Conservation (phyloP, 176 grass and related monocot species). For the Secale cereale region DNA sequence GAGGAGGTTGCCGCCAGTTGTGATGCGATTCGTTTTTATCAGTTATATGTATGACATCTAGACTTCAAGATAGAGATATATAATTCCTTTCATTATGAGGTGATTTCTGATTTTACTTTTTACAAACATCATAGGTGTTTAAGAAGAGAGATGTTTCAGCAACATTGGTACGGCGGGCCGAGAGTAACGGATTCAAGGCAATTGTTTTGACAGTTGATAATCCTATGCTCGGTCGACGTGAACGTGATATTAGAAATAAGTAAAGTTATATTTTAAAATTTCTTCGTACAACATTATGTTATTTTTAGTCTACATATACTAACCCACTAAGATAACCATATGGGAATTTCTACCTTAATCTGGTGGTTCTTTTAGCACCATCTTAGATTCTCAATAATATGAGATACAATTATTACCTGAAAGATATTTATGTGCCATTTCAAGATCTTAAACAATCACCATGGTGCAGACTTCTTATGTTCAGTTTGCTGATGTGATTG, state of each 20-base stretch:
- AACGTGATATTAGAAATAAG: slow-evolving; percentile 88
- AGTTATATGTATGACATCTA: slow-evolving; percentile 67
- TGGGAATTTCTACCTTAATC: not conserved
- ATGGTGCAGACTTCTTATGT: not conserved
- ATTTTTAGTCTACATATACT: not conserved
- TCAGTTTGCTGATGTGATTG: not conserved
- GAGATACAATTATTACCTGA: not conserved
- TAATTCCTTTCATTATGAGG: not conserved
- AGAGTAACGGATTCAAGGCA: slow-evolving; percentile 72
- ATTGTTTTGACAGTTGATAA: slow-evolving; percentile 89
- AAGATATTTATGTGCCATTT: not conserved
- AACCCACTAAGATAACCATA: not conserved
- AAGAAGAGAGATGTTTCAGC: slow-evolving; percentile 68
- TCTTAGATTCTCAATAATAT: not conserved
- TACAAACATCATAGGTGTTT: slow-evolving; percentile 39
- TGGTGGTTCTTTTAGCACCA: not conserved
- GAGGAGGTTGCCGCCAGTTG: slow-evolving; percentile 83
- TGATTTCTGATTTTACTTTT: slow-evolving; percentile 2
- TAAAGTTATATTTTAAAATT: not conserved
- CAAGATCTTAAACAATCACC: not conserved
- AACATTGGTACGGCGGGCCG: slow-evolving; percentile 58
- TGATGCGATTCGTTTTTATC: slow-evolving; percentile 73
- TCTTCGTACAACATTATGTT: not conserved
- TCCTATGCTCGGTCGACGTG: slow-evolving; percentile 64
- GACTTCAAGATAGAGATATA: not conserved